Conservation (phyloP, 176 grass and related monocot species). For the Cenchrus americanus region DNA sequence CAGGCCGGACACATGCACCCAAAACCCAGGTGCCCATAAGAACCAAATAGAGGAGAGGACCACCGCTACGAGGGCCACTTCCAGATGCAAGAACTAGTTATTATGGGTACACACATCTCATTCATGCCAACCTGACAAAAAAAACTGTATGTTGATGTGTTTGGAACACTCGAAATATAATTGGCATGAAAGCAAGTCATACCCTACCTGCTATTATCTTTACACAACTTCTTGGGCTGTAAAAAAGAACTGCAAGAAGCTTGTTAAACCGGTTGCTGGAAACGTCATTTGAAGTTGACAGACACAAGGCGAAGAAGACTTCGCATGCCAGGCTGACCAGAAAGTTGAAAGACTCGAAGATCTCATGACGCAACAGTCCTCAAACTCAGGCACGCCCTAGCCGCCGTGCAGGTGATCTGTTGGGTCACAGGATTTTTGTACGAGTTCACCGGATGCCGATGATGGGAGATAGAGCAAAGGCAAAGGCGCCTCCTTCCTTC, state of each 20-base stretch:
- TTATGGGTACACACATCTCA: not conserved
- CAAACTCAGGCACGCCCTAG: not conserved
- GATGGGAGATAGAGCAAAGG: not conserved
- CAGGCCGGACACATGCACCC: too few species aligned
- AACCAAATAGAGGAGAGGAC: not conserved
- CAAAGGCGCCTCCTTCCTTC: not conserved
- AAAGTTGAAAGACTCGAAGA: not conserved
- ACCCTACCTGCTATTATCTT: too few species aligned
- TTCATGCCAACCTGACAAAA: not conserved
- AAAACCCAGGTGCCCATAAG: not conserved
- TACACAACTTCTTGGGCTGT: too few species aligned
- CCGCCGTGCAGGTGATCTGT: not conserved
- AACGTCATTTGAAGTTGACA: too few species aligned
- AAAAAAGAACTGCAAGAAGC: too few species aligned
- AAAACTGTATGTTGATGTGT: not conserved
- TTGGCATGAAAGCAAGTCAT: not conserved
- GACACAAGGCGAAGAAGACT: not conserved
- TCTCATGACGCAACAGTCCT: not conserved
- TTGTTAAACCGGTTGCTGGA: too few species aligned
- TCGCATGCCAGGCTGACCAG: not conserved
- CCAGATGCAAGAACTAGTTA: not conserved
- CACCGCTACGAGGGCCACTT: not conserved
- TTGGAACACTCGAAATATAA: not conserved
- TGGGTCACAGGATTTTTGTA: not conserved
- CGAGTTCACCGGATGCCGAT: constrained; percentile 20